Evolutionary conservation across 768 basidiomycete species (phyloP).

Genomic region (Russula compacta): DNA sequence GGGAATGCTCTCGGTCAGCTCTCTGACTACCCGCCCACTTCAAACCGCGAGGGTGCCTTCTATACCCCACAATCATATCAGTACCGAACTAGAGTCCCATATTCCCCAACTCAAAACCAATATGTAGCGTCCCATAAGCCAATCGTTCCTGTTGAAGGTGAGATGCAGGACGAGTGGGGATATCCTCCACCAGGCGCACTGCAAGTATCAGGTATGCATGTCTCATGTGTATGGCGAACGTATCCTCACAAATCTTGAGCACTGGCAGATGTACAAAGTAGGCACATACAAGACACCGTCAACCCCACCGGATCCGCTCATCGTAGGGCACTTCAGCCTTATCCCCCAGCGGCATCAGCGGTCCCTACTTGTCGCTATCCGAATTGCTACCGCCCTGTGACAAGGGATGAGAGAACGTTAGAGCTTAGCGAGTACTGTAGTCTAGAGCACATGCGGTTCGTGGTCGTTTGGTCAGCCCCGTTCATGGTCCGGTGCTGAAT

Average conservation of each 20-base stretch:
- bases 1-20: neutral
- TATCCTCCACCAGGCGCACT: too few relatives aligned
- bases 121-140: neutral
- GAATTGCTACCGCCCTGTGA: neutral
- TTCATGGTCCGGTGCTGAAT: neutral
- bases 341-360: neutral
- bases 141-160: neutral
- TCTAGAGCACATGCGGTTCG: conserved; percentile 4
- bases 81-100: neutral
- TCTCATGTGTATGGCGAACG: neutral
- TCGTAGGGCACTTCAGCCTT: neutral
- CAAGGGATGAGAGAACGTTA: neutral
- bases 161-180: neutral
- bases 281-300: too few relatives aligned
- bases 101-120: neutral
- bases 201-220: neutral
- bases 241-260: neutral
- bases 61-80: neutral
- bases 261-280: neutral
- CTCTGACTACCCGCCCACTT: neutral
- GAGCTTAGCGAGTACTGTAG: conserved; percentile 6
- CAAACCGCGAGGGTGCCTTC: neutral
- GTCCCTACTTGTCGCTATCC: neutral
- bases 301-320: neutral
- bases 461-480: neutral